Base-by-base conservation (phyloP, 1,284 basidiomycete genomes). In the Trametes polyzona region DNA sequence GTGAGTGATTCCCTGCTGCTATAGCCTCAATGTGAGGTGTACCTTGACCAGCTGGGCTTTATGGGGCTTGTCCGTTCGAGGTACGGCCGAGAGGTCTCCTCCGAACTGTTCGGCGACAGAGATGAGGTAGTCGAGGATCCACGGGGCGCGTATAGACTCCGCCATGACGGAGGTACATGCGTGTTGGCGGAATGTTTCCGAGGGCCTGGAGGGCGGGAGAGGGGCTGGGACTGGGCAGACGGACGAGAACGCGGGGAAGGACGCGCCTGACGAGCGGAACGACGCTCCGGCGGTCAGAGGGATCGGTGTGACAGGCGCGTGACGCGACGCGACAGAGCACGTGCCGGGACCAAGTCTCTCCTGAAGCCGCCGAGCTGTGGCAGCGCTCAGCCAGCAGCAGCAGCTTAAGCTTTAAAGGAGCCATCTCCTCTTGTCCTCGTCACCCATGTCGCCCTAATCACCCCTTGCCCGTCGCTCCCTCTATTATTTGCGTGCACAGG, bases 31-130 rank as follows among this genome's bases (percentile, higher is more conserved):
- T 23, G 26, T 32, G 1, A 30, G 3, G 23, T n/a, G 21, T 11
- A 82, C 86, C 70, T 86, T 78, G 46, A 77, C 74, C 14, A 88
- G 69, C 56, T 87, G 86, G 1, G 79, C 81, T 61, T 76, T 84
- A 59, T 73, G 79, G 46, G 69, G 73, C 59, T 73, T 76, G 1
- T 51, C 47, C 40, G 65, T 67, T 2, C 52, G 46, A 1, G 77
- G 76, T 2, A 73, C 67, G 2, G 71, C 68, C 29, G 67, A 61
- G 5, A 81, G 52, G 39, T 81, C 70, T 8, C 74, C 77, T 5
- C 84, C 86, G 59, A 79, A 67, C 2, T 71, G 69, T 63, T 84
- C 78, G 0, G 79, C 82, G n/a, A 80, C 62, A 10, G 65, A 64
- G 17, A 79, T 58, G 40, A 87, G 65, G 63, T 86, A 84, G 21